Percentiles rank a stretch among this genome's conserved stretches.
These are phyloP conservation scores for Adansonia grandidieri DNA, from an alignment of 441 rosid species.

Conservation along the genomic window DNA sequence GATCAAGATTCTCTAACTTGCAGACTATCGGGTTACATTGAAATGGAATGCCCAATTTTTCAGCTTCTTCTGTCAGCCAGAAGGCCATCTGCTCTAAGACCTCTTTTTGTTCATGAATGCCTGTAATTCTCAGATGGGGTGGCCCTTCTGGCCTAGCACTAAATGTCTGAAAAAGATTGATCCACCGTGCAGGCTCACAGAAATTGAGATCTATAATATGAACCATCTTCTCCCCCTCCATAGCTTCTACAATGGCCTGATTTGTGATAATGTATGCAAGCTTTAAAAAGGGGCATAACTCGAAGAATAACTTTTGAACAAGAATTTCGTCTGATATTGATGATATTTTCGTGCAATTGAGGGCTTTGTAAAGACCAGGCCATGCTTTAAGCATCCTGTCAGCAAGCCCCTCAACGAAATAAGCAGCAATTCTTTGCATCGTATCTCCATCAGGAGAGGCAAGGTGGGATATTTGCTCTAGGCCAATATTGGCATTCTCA, in stretches of 20 bases:
- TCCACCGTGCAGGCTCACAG: constrained; percentile 77
- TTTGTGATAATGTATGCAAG: constrained; percentile 63
- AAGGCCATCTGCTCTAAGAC: constrained; percentile 69
- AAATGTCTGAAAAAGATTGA: constrained; percentile 63
- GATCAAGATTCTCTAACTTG: constrained; percentile 61
- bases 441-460: constrained; percentile 75
- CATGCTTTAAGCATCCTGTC: constrained; percentile 65
- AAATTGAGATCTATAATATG: constrained; percentile 67
- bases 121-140: constrained; percentile 74
- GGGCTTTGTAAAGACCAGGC: constrained; percentile 73
- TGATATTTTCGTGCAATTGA: constrained; percentile 56
- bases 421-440: constrained; percentile 73
- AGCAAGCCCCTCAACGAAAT: constrained; percentile 72
- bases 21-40: constrained; percentile 63
- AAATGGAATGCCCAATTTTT: constrained; percentile 66
- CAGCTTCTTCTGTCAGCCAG: constrained; percentile 64
- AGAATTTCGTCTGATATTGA: constrained; percentile 51
- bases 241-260: constrained; percentile 67
- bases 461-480: constrained; percentile 65
- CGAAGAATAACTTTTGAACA: constrained; percentile 62
- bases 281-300: constrained; percentile 70
- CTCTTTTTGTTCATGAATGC: constrained; percentile 64
- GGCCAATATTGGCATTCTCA: constrained; percentile 59
- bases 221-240: constrained; percentile 74
- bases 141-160: constrained; percentile 70